Evolutionary conservation across 148 eudicot species (phyloP).

Genomic region (Camellia granthamiana): DNA sequence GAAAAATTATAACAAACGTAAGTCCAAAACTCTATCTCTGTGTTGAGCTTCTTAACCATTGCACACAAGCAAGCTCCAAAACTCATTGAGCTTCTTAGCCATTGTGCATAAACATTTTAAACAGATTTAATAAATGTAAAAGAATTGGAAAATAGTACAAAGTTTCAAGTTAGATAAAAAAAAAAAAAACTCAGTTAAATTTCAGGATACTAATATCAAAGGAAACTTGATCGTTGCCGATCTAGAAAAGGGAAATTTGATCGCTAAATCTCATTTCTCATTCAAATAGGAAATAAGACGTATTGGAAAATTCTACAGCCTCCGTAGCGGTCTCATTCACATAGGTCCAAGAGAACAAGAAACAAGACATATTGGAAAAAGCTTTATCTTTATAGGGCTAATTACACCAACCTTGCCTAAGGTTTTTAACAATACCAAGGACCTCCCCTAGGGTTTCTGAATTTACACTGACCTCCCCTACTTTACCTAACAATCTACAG

Average conservation of each 20-base stretch:
- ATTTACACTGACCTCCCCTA: too few species aligned
- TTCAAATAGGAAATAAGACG: too few species aligned
- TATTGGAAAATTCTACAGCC: neutral
- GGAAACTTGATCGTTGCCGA: neutral
- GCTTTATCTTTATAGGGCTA: too few species aligned
- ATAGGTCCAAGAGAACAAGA: neutral
- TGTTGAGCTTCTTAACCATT: neutral
- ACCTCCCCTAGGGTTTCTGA: too few species aligned
- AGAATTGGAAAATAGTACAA: neutral
- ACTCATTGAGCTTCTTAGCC: too few species aligned
- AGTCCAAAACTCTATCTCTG: neutral
- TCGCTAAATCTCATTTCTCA: too few species aligned
- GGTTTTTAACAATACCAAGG: too few species aligned
- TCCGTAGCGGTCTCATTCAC: neutral
- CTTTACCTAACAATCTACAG: too few species aligned
- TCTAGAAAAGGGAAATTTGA: too few species aligned
- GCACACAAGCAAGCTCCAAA: neutral
- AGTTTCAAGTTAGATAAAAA: neutral
- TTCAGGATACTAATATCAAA: neutral
- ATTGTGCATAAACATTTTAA: neutral
- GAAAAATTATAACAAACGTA: neutral
- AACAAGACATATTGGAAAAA: neutral
- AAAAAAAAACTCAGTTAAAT: neutral
- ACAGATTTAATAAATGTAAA: neutral
- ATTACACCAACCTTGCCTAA: too few species aligned